phyloP scores from a whole-genome alignment of 306 rosid species.

The Arachis stenosperma region DNA sequence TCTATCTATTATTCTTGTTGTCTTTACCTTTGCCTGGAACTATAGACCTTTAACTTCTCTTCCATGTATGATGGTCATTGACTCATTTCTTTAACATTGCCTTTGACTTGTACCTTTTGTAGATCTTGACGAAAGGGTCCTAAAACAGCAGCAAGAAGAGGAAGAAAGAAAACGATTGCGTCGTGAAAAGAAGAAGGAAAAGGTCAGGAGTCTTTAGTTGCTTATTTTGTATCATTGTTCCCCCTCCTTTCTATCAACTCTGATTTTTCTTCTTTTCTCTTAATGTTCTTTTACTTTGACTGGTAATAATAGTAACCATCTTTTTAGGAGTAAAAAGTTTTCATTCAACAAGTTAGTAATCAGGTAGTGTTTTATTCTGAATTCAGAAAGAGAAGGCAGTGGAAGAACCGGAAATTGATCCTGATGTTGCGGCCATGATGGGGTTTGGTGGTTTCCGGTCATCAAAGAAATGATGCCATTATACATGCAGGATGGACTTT shows the following conservation, averaged over 20 bases:
- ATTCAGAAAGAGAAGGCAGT: conserved; percentile 78
- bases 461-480: conserved; percentile 63
- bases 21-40: conserved; percentile 10
- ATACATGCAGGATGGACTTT: conserved; percentile 31
- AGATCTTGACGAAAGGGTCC: conserved; percentile 93
- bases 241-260: conserved; percentile 15
- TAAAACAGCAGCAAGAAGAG: conserved; percentile 97
- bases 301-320: background rate
- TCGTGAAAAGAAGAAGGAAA: conserved; percentile 92
- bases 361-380: conserved; percentile 27
- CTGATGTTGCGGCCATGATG: conserved; percentile 97
- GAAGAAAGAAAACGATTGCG: conserved; percentile 91
- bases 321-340: background rate
- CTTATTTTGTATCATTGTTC: background rate
- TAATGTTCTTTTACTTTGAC: background rate
- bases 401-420: conserved; percentile 85
- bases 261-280: background rate
- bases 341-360: background rate
- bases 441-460: conserved; percentile 96
- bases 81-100: conserved; percentile 13
- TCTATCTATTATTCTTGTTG: background rate
- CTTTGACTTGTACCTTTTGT: conserved; percentile 19
- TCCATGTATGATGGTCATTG: conserved; percentile 2
- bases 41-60: conserved; percentile 26
- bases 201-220: conserved; percentile 54